Evolutionary conservation across 768 basidiomycete genomes (phyloP), one percentile per base, ranked within the genome.

Genomic region (Phaeolepiota aurea): DNA sequence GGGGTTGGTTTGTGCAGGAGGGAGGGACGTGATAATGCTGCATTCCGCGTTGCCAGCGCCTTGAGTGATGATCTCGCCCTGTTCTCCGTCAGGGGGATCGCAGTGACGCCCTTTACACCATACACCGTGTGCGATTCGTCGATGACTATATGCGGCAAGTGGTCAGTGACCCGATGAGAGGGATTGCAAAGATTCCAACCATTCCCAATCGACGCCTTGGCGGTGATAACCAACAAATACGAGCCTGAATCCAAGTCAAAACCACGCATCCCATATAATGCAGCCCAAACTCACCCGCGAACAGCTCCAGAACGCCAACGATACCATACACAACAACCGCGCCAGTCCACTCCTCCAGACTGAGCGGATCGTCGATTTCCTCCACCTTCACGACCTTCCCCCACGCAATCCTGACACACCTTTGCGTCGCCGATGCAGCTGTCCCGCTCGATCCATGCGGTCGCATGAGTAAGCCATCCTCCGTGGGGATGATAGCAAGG

Each of bases 181-280:
- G 16, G 18, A n/a, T n/a, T n/a, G n/a, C 16, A 49, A 18, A 34
- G 32, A 35, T 30, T 68, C 84, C 61, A 55, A 86, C 88, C 55
- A 47, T 71, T 66, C 44, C 88, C 88, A 10, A 84, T 65, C 45
- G 79, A 71, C 33, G 63, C 63, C 43, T 74, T 73, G 1, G 76
- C 68, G 14, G 77, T 79, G 35, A 91, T 74, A 3, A 87, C 82
- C 32, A 91, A 62, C 13, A 91, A 60, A 64, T 88, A 81, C 5
- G 87, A 83, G 23, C 74, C 88, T 89, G 32, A 39, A 45, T 34
- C 44, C 38, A 37, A 39, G 37, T 18, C 28, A n/a, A 19, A 41
- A 19, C 30, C 39, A 4, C 32, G 44, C 44, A 45, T 12, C 12
- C 14, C 13, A 3, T 13, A 32, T 21, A 32, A 41, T 44, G 33